Conservation (phyloP, 495 filamentous ascomycete species). For the Parachaetomium inaequale region DNA sequence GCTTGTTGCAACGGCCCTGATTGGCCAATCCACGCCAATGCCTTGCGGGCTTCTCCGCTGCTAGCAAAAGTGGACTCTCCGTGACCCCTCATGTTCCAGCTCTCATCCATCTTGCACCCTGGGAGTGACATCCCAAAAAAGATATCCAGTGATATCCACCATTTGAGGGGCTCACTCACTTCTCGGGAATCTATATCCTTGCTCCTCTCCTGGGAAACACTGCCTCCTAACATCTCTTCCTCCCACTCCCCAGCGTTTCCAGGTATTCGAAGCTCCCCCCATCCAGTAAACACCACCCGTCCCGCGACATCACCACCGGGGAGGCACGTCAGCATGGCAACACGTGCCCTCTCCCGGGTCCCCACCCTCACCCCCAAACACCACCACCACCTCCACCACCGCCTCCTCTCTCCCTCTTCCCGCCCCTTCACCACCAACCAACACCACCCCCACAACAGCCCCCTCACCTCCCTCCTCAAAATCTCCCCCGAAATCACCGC, state of each 20-base stretch:
- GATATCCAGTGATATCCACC: background rate
- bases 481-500: conserved; percentile 80
- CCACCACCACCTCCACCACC: background rate
- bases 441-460: background rate
- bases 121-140: background rate
- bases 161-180: background rate
- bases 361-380: background rate
- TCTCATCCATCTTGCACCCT: background rate
- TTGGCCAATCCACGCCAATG: background rate
- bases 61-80: background rate
- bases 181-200: background rate
- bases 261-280: no score
- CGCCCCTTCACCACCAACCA: conserved; percentile 7
- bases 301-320: background rate
- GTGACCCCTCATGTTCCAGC: background rate
- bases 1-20: background rate
- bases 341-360: conserved; percentile 12
- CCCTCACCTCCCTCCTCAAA: conserved; percentile 50
- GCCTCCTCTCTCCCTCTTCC: background rate
- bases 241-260: no score
- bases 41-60: background rate
- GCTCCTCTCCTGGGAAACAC: background rate
- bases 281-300: background rate
- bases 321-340: conserved; percentile 5
- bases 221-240: no score